Evolutionary conservation across 169 alveolate species (phyloP).

Genomic region (Cystoisospora suis): DNA sequence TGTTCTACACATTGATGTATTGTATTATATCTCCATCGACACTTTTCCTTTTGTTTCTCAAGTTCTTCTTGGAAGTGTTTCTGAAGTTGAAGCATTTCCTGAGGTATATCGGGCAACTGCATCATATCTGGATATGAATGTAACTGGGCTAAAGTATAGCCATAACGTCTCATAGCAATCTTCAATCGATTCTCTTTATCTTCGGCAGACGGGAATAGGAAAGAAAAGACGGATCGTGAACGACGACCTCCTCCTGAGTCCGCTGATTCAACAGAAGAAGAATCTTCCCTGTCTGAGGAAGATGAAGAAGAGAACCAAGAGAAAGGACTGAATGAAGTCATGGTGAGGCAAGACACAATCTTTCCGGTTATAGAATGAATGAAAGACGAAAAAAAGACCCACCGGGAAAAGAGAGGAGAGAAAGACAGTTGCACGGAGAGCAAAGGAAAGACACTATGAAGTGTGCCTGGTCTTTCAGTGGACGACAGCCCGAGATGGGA

Average conservation of each 20-base stretch:
- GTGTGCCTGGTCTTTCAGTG: too few species aligned
- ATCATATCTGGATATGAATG: slow-evolving; percentile 27
- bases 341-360: too few species aligned
- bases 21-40: slow-evolving; percentile 12
- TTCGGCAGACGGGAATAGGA: neutral
- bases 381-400: neutral
- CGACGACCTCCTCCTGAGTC: neutral
- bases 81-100: neutral
- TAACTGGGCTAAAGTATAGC: slow-evolving; percentile 7
- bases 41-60: neutral
- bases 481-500: too few species aligned
- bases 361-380: too few species aligned
- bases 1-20: neutral
- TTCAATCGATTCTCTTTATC: neutral
- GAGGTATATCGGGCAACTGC: neutral
- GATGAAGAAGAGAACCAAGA: neutral
- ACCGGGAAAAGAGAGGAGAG: neutral
- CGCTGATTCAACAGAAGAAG: neutral
- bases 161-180: slow-evolving; percentile 17
- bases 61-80: neutral
- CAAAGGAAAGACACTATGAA: neutral
- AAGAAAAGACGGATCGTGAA: neutral
- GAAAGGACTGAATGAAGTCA: neutral
- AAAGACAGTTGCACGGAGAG: neutral
- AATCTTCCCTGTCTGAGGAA: neutral